These are phyloP conservation scores for Paxillus ammoniavirescens DNA, from an alignment of 768 basidiomycete genomes.

Conservation along the genomic window DNA sequence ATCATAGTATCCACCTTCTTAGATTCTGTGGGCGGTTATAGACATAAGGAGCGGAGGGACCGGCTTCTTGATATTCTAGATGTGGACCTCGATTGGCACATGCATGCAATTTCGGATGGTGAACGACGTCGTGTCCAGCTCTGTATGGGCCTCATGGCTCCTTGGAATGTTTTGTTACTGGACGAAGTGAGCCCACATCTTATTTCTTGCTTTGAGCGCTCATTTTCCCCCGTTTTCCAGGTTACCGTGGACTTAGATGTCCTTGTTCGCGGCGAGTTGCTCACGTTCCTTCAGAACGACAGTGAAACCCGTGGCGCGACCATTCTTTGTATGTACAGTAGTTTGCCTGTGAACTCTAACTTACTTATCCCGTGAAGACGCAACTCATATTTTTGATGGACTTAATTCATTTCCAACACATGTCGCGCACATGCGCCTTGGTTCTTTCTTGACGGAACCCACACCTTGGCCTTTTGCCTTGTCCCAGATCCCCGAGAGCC, in stretches of 20 bases:
- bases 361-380: slow-evolving; percentile 50
- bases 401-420: slow-evolving; percentile 90
- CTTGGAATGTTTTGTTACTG: slow-evolving; percentile 90
- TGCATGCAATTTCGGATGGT: slow-evolving; percentile 95
- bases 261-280: slow-evolving; percentile 87
- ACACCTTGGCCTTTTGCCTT: slow-evolving; percentile 64
- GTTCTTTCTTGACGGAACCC: slow-evolving; percentile 65
- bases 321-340: slow-evolving; percentile 65
- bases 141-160: slow-evolving; percentile 92
- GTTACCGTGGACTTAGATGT: slow-evolving; percentile 98
- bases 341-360: neutral
- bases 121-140: slow-evolving; percentile 93
- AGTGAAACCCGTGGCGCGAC: slow-evolving; percentile 79
- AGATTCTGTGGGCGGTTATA: slow-evolving; percentile 96
- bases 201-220: neutral
- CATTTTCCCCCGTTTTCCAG: slow-evolving; percentile 35
- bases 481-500: slow-evolving; percentile 21
- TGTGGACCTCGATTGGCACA: slow-evolving; percentile 94
- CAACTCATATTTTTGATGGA: slow-evolving; percentile 97
- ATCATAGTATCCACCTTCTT: slow-evolving; percentile 91
- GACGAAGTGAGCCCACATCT: slow-evolving; percentile 68
- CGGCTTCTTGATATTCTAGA: slow-evolving; percentile 86
- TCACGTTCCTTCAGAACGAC: slow-evolving; percentile 83
- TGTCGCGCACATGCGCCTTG: slow-evolving; percentile 87
- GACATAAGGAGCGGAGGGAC: slow-evolving; percentile 88